Base-by-base conservation (phyloP, 148 eudicot species). In the Vaccinium macrocarpon region DNA sequence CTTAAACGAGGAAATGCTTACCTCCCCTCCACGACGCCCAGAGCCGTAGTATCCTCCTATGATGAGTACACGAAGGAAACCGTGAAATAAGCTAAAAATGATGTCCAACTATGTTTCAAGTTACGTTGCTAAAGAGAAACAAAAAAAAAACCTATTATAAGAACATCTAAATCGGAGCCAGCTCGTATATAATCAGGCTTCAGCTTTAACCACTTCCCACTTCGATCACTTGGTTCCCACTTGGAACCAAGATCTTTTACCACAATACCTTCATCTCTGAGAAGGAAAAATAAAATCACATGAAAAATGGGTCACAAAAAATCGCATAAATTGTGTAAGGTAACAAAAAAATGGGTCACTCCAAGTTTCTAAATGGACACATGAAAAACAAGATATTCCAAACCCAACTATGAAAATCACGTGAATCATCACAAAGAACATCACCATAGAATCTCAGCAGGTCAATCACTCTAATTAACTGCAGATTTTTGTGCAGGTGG, bases 201-300 rank as follows among this genome's bases (percentile, higher is more conserved):
- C 87, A 96, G 77, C 87, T 96, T 96, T 82, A 94, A 82, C 99
- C 99, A 96, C 92, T 95, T 96, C 74, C 86, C 91, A 90, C 91
- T 92, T 38, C 98, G 92, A 89, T 96, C 99, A 84, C 95, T 89
- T 13, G 99, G 99, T 59, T 96, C 99, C 99, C 99, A 96, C 86
- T 93, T 96, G 27, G 99, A 94, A 56, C 92, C 92, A 81, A 94
- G 89, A 82, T 96, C 99, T 87, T 96, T 96, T 46, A 96, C 15
- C 83, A 96, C 92, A 84, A 96, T 84, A 77, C 99, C 99, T 88
- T 96, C 99, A 81, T 93, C 96, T 83, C 98, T 93, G 56, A 70
- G 48, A 83, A 79, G 3, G 27, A 79, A 61, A 64, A 77, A 78
- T 71, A 83, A 76, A 53, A 8, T 59, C 38, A 35, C 38, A 35